These are phyloP conservation scores for Saitozyma sp. DNA, from an alignment of 768 basidiomycete species.

Conservation along the genomic window DNA sequence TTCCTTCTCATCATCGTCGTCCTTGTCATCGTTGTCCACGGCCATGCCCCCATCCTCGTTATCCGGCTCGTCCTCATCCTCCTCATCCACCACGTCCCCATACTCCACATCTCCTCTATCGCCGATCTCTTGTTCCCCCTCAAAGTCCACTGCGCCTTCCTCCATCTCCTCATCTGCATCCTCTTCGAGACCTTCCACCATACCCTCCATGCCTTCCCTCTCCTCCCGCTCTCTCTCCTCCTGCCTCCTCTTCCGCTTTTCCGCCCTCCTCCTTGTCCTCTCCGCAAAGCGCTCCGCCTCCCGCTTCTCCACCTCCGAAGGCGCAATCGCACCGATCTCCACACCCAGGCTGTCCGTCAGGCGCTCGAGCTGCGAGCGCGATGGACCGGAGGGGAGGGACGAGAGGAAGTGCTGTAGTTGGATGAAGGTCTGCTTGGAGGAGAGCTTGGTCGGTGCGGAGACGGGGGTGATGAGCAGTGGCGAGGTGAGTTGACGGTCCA, in stretches of 20 bases:
- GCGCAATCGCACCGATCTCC: constrained; percentile 29
- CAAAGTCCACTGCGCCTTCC: constrained; percentile 32
- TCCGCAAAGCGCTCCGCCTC: constrained; percentile 24
- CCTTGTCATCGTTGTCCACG: constrained; percentile 7
- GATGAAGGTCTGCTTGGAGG: constrained; percentile 18
- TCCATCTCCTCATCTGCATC: constrained; percentile 26
- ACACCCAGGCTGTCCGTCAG: constrained; percentile 45
- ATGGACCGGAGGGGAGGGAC: constrained; percentile 21
- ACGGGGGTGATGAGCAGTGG: constrained; percentile 34
- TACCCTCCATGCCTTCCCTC: constrained; percentile 18
- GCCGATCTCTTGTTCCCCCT: constrained; percentile 33
- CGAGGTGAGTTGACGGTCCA: constrained; percentile 41
- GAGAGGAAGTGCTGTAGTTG: constrained; percentile 28
- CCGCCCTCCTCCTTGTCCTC: constrained; percentile 15
- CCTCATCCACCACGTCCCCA: constrained; percentile 34
- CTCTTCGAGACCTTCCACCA: constrained; percentile 27
- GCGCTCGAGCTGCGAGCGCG: constrained; percentile 43
- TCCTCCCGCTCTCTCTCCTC: constrained; percentile 17
- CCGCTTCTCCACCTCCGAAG: constrained; percentile 27
- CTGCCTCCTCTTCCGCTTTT: constrained; percentile 24
- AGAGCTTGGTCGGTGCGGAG: constrained; percentile 18
- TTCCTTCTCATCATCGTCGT: neutral
- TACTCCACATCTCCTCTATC: constrained; percentile 46
- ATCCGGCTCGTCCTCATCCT: constrained; percentile 43
- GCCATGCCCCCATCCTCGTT: constrained; percentile 25